These are phyloP conservation scores for Colletotrichum incanum DNA, from an alignment of 2,329 filamentous ascomycete species.

Conservation along the genomic window DNA sequence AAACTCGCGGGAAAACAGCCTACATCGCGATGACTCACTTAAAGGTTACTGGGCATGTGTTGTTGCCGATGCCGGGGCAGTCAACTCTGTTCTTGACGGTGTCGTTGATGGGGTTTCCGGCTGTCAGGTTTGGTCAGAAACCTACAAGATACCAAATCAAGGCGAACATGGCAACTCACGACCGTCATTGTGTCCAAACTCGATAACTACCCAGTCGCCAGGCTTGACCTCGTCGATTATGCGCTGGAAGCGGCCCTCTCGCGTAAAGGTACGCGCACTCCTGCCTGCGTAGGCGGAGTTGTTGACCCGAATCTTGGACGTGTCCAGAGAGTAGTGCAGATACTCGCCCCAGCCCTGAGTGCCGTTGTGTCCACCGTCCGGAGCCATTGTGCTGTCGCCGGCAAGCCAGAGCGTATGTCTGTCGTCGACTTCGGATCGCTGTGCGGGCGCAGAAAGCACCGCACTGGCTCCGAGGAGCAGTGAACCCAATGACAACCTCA, in stretches of 20 bases:
- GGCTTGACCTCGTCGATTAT: constrained; percentile 67
- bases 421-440: constrained; percentile 1
- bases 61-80: constrained; percentile 68
- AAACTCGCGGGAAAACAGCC: accelerated
- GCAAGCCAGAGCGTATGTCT: constrained; percentile 67
- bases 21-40: neutral
- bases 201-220: constrained; percentile 79
- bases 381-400: constrained; percentile 75
- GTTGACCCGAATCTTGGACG: constrained; percentile 55
- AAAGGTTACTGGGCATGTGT: constrained; percentile 69
- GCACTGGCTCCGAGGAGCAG: constrained; percentile 12
- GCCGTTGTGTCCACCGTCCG: constrained; percentile 55
- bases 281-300: constrained; percentile 80
- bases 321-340: constrained; percentile 64
- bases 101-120: constrained; percentile 49
- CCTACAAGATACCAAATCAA: accelerated
- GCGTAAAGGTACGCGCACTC: constrained; percentile 76
- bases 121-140: neutral
- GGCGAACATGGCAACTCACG: constrained; percentile 47
- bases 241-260: constrained; percentile 75
- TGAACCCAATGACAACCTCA: constrained; percentile 10
- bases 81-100: constrained; percentile 75
- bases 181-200: constrained; percentile 84
- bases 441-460: constrained; percentile 16
- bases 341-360: constrained; percentile 75